Conservation (phyloP, 495 filamentous ascomycete genomes). For the Penicillium parvum region DNA sequence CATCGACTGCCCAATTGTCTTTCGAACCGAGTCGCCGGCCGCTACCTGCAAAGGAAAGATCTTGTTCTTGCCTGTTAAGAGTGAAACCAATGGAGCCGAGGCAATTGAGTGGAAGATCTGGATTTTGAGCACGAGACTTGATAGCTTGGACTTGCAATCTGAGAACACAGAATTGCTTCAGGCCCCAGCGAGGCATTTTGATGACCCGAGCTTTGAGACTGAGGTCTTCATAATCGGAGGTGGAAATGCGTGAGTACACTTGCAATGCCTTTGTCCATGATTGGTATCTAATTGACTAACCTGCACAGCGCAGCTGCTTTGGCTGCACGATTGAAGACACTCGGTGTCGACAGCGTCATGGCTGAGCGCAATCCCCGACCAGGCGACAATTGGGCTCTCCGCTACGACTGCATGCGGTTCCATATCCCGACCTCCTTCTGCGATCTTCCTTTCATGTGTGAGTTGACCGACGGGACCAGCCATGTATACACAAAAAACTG, state of each 20-base stretch:
- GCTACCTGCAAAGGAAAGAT: slow-evolving; percentile 17
- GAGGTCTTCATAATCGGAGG: slow-evolving; percentile 25
- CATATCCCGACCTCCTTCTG: slow-evolving; percentile 30
- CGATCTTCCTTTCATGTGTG: slow-evolving; percentile 19
- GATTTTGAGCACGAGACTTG: slow-evolving; percentile 18
- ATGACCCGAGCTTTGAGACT: slow-evolving; percentile 5
- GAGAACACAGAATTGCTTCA: slow-evolving; percentile 13
- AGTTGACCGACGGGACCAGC: background rate
- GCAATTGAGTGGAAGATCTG: slow-evolving; percentile 22
- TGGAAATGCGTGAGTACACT: slow-evolving; percentile 21
- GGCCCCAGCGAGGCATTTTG: background rate
- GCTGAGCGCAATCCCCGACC: slow-evolving; percentile 27
- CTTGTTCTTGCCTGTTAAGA: slow-evolving; percentile 13
- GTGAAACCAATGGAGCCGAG: background rate
- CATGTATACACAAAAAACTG: background rate
- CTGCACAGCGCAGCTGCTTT: slow-evolving; percentile 18
- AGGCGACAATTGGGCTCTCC: slow-evolving; percentile 35
- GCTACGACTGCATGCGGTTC: slow-evolving; percentile 31
- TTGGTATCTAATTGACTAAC: background rate
- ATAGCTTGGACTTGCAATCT: slow-evolving; percentile 10
- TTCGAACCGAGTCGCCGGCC: slow-evolving; percentile 14
- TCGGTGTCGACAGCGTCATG: slow-evolving; percentile 29
- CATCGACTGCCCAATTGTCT: slow-evolving; percentile 19
- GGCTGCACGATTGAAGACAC: slow-evolving; percentile 32
- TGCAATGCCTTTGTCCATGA: background rate